Base-by-base conservation (phyloP, 805 yeast genomes). In the Debaryomyces tyrocola region DNA sequence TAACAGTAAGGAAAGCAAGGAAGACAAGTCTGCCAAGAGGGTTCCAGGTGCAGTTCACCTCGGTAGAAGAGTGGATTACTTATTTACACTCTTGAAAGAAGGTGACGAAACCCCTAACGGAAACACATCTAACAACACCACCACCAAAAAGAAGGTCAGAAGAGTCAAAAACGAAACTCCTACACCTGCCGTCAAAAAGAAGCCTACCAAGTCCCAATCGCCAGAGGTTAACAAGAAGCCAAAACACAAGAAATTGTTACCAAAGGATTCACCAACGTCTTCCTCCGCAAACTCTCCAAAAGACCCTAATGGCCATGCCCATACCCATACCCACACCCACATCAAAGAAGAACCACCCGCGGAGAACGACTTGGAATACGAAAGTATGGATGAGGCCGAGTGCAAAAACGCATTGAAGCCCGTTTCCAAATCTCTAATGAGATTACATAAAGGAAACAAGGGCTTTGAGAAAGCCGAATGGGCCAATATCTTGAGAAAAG, bases 1-100 rank as follows among this genome's bases (percentile, higher is more conserved):
- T 50, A 48, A 57, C 38, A 40, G 48, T 4, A 53, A 51, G 41
- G 57, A 42, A 4, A 46, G 48, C 12, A 53, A 56, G 39, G 52
- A 56, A 33, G 56, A 64, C 35, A 62, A 64, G 39, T 63, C 74
- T 42, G 54, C 73, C 27, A 87, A 89, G 53, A 86, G 83, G 58
- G 87, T 86, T 4, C 98, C 99, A 0, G 94, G 95, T 7, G 79
- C 97, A 3, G 94, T 94, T 14, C 99, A 94, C 67, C 73, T 94
- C 42, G 89, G 88, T 9, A 82, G 99, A 66, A 82, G 99, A 62
- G 84, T 89, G 1, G 99, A 95, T 62, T 92, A 91, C 58, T 74
- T 94, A 57, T 77, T 92, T 21, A 67, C 80, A 2, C 83, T 89
- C 9, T 67, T 92, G 54, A 77, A 77, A 50, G 96, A 84, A 15